Base-by-base conservation (phyloP, 176 grass and related monocot genomes). In the Tuctoria greenei region DNA sequence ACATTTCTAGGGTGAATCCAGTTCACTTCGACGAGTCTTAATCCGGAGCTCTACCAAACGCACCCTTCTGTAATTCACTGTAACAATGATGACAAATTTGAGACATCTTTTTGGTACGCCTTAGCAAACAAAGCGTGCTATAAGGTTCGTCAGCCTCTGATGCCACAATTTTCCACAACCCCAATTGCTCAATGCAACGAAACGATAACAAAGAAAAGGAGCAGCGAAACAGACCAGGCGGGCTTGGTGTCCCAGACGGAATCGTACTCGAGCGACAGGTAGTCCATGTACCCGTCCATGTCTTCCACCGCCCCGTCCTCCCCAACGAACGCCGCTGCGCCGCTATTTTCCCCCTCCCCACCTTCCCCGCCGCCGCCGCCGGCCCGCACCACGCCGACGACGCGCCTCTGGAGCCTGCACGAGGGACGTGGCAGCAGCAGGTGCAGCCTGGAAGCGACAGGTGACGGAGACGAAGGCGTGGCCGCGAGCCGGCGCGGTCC, bases 161-260 rank as follows among this genome's bases (percentile, higher is more conserved):
- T 34, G 45, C 6, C 20, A 43, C 13, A 44, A 21, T 40, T 68
- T 26, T 36, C 18, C 34, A 18, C 26, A 72, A 45, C n/a, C 54
- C 10, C 6, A 69, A 26, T 5, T 1, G 5, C 18, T 65, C 45
- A 72, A 4, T 61, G 9, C 18, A 24, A 43, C 16, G 24, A 62
- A 61, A 56, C 7, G 17, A 51, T 26, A 18, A 23, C 8, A 2
- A 25, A 25, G 31, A 78, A 38, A 28, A 75, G 10, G 15, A 18
- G n/a, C 4, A 45, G 66, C 46, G 6, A 4, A 87, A 82, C 84
- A 44, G 4, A 98, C 91, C 95, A 94, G 15, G 84, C 72, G 68
- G 95, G 91, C 84, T 98, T 98, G 74, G 91, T 98, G 84, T 94
- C 91, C 91, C 95, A 98, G 41, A 98, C 86, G 60, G 91, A 98